These are phyloP conservation scores for Talaromyces marneffei DNA, from an alignment of 2,329 filamentous ascomycete species.

Conservation along the genomic window DNA sequence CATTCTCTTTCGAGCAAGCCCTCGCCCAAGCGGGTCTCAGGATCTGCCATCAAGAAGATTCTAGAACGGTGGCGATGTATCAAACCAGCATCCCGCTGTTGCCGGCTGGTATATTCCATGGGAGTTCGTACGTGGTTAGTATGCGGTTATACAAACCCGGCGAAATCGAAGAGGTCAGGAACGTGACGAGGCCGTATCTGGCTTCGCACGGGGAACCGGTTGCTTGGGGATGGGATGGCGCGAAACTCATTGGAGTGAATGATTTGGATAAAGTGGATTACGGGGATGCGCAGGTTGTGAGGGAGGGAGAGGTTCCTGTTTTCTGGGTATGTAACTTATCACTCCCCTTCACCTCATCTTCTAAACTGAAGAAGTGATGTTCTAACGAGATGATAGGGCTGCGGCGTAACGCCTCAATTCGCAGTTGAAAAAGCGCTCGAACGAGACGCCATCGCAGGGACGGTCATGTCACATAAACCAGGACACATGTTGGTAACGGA, in stretches of 20 bases:
- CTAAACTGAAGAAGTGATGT: no score
- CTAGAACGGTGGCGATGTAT: slow-evolving; percentile 58
- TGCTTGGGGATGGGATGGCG: slow-evolving; percentile 59
- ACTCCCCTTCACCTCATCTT: slow-evolving; percentile 25
- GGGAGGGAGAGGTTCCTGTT: slow-evolving; percentile 22
- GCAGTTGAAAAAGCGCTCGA: slow-evolving; percentile 58
- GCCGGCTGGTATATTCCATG: slow-evolving; percentile 54
- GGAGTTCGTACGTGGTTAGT: slow-evolving; percentile 53
- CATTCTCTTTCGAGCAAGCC: slow-evolving; percentile 58
- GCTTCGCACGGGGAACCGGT: slow-evolving; percentile 60
- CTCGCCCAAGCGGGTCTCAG: slow-evolving; percentile 47
- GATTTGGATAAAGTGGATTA: slow-evolving; percentile 52
- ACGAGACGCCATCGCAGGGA: slow-evolving; percentile 49
- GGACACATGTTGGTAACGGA: slow-evolving; percentile 60
- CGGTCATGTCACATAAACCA: slow-evolving; percentile 57
- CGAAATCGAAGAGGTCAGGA: slow-evolving; percentile 49
- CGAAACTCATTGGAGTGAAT: slow-evolving; percentile 48
- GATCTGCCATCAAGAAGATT: slow-evolving; percentile 46
- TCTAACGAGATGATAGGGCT: slow-evolving; percentile 54
- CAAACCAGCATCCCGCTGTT: slow-evolving; percentile 51
- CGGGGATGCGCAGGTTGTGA: slow-evolving; percentile 44
- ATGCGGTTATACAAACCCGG: slow-evolving; percentile 54
- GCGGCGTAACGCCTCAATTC: slow-evolving; percentile 61
- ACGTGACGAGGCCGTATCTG: slow-evolving; percentile 51
- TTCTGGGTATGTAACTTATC: slow-evolving; percentile 25